A percentile compares a stretch with the other conserved stretches of the same genome.
Evolutionary conservation across 1,139 yeast genomes (phyloP).

Genomic region (Suhomyces yuchorum): DNA sequence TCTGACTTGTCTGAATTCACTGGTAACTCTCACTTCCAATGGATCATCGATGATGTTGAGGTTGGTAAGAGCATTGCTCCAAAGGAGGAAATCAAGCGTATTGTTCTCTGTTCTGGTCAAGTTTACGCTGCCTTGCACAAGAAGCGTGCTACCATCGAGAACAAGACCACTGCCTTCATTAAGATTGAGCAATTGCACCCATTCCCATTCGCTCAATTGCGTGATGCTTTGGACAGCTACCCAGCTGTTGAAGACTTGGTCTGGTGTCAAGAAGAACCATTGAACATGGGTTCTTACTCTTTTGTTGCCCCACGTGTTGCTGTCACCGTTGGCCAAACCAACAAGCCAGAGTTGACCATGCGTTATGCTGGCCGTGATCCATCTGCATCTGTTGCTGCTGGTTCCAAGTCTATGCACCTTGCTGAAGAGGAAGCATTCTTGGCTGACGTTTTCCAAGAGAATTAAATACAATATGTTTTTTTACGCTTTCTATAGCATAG

Average conservation of each 20-base stretch:
- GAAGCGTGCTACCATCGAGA: constrained; percentile 75
- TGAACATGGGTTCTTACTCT: constrained; percentile 93
- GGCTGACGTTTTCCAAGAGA: constrained; percentile 64
- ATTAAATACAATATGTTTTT: constrained; percentile 8
- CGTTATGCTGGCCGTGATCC: constrained; percentile 99
- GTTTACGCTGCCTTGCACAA: constrained; percentile 90
- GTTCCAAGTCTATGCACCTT: constrained; percentile 83
- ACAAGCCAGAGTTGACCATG: constrained; percentile 52
- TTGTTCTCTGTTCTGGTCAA: constrained; percentile 88
- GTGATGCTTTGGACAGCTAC: constrained; percentile 78
- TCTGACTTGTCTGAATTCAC: constrained; percentile 82
- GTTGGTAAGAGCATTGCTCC: constrained; percentile 73
- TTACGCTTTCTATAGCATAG: constrained; percentile 4
- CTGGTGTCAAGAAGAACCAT: constrained; percentile 99
- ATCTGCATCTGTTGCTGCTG: constrained; percentile 98
- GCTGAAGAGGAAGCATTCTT: constrained; percentile 90
- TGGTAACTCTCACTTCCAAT: constrained; percentile 88
- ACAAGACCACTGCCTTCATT: constrained; percentile 83
- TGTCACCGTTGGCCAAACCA: constrained; percentile 75
- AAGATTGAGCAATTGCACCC: constrained; percentile 96
- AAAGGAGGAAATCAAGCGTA: constrained; percentile 85
- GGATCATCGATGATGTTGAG: constrained; percentile 92
- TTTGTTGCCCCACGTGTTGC: constrained; percentile 79
- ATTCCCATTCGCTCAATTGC: constrained; percentile 95
- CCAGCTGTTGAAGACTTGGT: constrained; percentile 86